A percentile compares a stretch with the other conserved stretches of the same genome.
These are phyloP conservation scores for Sophora flavescens DNA, from an alignment of 306 rosid genomes.

Conservation along the genomic window DNA sequence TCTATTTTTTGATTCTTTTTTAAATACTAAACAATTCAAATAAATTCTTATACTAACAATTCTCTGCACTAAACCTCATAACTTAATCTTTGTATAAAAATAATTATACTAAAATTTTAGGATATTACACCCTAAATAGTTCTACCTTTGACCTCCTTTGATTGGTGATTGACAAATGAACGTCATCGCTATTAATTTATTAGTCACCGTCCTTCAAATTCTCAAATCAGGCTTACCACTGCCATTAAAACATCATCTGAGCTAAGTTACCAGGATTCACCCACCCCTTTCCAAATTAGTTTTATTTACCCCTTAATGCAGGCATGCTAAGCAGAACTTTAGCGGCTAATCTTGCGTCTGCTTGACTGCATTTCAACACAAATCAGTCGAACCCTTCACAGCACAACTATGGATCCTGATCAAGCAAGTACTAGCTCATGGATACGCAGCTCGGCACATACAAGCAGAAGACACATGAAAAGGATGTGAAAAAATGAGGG, in stretches of 20 bases:
- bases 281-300: background rate
- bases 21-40: too few relatives aligned
- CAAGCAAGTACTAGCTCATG: constrained; percentile 43
- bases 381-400: constrained; percentile 30
- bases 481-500: background rate
- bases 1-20: too few relatives aligned
- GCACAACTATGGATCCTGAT: constrained; percentile 42
- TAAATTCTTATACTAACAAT: too few relatives aligned
- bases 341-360: constrained; percentile 19
- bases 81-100: too few relatives aligned
- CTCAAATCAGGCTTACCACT: constrained; percentile 3
- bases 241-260: background rate
- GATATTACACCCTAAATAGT: too few relatives aligned
- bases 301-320: background rate
- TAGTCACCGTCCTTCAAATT: background rate
- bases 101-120: too few relatives aligned
- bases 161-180: background rate
- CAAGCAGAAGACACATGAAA: constrained; percentile 44
- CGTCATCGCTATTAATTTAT: background rate
- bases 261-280: background rate
- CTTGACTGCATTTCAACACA: constrained; percentile 38
- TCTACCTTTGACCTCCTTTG: background rate
- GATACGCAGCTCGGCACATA: constrained; percentile 39
- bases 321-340: constrained; percentile 16
- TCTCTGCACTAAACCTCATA: too few relatives aligned